Conservation (phyloP, 164 flowering plant genomes). For the Tetracentron sinense region DNA sequence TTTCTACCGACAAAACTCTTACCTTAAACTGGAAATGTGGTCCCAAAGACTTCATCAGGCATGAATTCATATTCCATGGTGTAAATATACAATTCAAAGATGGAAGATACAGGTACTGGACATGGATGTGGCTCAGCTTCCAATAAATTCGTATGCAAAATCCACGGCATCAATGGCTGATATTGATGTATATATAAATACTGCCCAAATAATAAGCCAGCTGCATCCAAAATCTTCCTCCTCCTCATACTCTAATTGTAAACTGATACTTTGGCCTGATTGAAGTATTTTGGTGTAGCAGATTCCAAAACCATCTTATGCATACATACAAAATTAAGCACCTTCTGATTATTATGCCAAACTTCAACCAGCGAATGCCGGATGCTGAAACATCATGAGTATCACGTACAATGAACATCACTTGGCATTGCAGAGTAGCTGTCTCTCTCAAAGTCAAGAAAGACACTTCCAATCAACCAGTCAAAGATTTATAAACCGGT, state of each 20-base stretch:
- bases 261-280: not conserved
- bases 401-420: too few relatives aligned
- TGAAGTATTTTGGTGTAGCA: not conserved
- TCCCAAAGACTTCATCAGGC: slow-evolving; percentile 7
- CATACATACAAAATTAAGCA: not conserved
- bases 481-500: slow-evolving; percentile 24
- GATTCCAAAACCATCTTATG: slow-evolving; percentile 1
- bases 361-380: slow-evolving; percentile 14
- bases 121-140: slow-evolving; percentile 1
- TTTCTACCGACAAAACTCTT: not conserved
- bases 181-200: not conserved
- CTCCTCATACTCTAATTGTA: not conserved
- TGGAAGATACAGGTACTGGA: not conserved
- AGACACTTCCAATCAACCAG: not conserved
- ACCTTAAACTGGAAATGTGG: slow-evolving; percentile 2
- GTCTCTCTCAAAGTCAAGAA: slow-evolving; percentile 8
- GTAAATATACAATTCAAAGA: not conserved
- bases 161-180: not conserved
- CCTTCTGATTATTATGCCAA: not conserved
- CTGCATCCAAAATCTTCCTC: not conserved
- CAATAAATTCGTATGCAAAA: not conserved
- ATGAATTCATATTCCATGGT: not conserved
- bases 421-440: slow-evolving; percentile 1
- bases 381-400: slow-evolving; percentile 14
- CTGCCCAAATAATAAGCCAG: not conserved